Evolutionary conservation across 2,329 filamentous ascomycete genomes (phyloP).

Genomic region (Lecanicillium sp.): DNA sequence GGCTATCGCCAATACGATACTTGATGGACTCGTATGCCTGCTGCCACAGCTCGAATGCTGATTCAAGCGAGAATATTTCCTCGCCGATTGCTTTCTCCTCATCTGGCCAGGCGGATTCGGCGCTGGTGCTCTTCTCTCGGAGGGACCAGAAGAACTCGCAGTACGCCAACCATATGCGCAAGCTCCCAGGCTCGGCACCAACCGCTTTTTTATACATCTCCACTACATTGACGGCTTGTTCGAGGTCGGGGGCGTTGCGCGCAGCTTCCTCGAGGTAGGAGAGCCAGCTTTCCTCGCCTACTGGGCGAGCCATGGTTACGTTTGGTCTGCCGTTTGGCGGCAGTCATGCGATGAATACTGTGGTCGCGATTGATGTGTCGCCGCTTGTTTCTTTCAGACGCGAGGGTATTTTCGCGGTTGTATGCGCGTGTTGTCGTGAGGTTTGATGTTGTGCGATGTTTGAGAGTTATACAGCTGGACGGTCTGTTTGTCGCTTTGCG

Average conservation of each 20-base stretch:
- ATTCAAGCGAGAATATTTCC: constrained; percentile 64
- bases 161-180: constrained; percentile 70
- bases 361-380: neutral
- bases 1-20: constrained; percentile 70
- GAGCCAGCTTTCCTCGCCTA: constrained; percentile 73
- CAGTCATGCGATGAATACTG: neutral
- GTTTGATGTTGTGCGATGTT: no score
- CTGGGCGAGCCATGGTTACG: constrained; percentile 45
- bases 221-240: constrained; percentile 62
- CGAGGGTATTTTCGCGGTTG: neutral
- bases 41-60: constrained; percentile 63
- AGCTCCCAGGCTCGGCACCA: constrained; percentile 64
- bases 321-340: constrained; percentile 11
- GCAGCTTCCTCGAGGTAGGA: constrained; percentile 70
- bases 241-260: constrained; percentile 52
- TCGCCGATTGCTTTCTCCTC: constrained; percentile 64
- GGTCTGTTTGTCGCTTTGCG: neutral
- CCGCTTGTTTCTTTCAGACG: neutral
- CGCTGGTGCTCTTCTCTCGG: constrained; percentile 55
- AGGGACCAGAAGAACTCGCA: constrained; percentile 73
- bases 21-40: constrained; percentile 66
- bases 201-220: constrained; percentile 68
- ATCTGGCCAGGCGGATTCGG: constrained; percentile 51
- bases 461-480: no score
- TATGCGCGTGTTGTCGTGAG: no score